phyloP scores from a whole-genome alignment of 2,329 filamentous ascomycete genomes.

The Alternaria sp. region DNA sequence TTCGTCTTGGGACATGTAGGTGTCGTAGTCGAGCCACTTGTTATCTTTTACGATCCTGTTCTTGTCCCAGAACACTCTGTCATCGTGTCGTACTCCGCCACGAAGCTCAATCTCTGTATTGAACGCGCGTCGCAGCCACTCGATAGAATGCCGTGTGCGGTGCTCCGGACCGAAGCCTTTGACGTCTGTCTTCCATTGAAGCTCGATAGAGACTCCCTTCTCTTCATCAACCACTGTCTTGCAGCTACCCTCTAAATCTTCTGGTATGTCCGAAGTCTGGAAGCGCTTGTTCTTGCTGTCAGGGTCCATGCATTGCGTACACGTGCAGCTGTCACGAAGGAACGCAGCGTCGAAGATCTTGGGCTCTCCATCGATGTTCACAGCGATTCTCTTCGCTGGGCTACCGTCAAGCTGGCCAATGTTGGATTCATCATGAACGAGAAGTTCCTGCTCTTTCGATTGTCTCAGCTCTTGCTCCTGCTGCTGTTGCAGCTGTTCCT shows the following conservation, averaged over 20 bases:
- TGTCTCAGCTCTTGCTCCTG: conserved; percentile 15
- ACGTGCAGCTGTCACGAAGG: conserved; percentile 66
- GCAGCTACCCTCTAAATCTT: conserved; percentile 44
- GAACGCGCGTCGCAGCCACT: conserved; percentile 40
- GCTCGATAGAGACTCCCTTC: conserved; percentile 55
- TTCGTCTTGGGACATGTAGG: conserved; percentile 69
- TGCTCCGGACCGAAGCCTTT: conserved; percentile 52
- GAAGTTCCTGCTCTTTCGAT: conserved; percentile 18
- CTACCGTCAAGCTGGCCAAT: conserved; percentile 30
- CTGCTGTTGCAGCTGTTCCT: conserved; percentile 22
- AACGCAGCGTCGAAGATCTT: conserved; percentile 44
- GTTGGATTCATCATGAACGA: conserved; percentile 6
- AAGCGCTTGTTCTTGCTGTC: conserved; percentile 69
- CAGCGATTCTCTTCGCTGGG: conserved; percentile 36
- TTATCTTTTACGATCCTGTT: conserved; percentile 56
- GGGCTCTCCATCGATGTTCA: conserved; percentile 41
- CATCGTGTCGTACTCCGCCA: conserved; percentile 45
- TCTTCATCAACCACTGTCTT: conserved; percentile 43
- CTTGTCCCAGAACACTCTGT: conserved; percentile 55
- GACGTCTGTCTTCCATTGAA: conserved; percentile 69
- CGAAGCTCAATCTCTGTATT: conserved; percentile 39
- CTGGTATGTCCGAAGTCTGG: conserved; percentile 68
- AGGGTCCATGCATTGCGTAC: conserved; percentile 63
- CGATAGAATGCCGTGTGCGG: conserved; percentile 48
- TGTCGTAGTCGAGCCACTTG: conserved; percentile 69